These are phyloP conservation scores for Beauveria sp. DNA, from an alignment of 2,329 filamentous ascomycete species.

Conservation along the genomic window DNA sequence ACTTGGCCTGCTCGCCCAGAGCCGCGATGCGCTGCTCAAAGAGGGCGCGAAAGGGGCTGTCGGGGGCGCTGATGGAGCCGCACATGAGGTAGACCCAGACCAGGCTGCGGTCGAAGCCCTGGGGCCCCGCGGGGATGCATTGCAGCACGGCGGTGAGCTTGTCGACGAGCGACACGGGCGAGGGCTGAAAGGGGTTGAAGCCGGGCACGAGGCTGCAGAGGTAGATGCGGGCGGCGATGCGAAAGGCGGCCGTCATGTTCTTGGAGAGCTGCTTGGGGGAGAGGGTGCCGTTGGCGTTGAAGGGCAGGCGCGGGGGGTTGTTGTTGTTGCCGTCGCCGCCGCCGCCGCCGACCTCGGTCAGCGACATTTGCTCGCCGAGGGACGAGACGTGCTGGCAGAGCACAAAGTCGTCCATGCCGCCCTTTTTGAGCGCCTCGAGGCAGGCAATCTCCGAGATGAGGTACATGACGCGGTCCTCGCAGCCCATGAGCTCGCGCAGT, in stretches of 20 bases:
- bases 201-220: slow-evolving; percentile 92
- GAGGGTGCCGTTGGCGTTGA: slow-evolving; percentile 64
- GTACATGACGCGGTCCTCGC: slow-evolving; percentile 96
- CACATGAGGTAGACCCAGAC: slow-evolving; percentile 90
- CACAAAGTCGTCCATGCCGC: slow-evolving; percentile 76
- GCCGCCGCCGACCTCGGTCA: slow-evolving; percentile 60
- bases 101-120: slow-evolving; percentile 82
- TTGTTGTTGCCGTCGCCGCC: slow-evolving; percentile 20
- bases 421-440: slow-evolving; percentile 77
- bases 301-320: slow-evolving; percentile 48
- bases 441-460: slow-evolving; percentile 96
- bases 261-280: slow-evolving; percentile 74
- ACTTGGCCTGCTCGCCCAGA: slow-evolving; percentile 68
- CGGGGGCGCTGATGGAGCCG: slow-evolving; percentile 66
- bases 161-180: slow-evolving; percentile 68
- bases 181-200: slow-evolving; percentile 66
- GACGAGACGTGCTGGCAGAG: slow-evolving; percentile 84
- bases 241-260: slow-evolving; percentile 88
- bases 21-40: slow-evolving; percentile 67
- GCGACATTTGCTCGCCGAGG: slow-evolving; percentile 82
- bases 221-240: slow-evolving; percentile 87
- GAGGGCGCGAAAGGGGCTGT: slow-evolving; percentile 69
- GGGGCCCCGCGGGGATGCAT: slow-evolving; percentile 71
- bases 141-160: slow-evolving; percentile 71
- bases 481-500: slow-evolving; percentile 90